Percentiles rank a stretch among this genome's conserved stretches.
Evolutionary conservation across 257 asterid genomes (phyloP).

Genomic region (Knoxia roxburghii): DNA sequence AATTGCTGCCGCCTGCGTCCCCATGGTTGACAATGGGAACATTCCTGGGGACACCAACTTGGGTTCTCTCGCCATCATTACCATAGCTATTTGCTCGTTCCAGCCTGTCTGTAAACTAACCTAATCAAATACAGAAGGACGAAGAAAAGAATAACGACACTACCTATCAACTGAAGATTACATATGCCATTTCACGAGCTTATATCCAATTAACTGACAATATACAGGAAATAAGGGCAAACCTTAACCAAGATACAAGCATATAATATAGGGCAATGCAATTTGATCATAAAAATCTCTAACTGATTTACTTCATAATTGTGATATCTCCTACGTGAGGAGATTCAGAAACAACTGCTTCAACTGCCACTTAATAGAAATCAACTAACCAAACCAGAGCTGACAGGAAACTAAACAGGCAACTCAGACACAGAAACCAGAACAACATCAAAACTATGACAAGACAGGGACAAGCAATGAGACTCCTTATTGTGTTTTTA

Average conservation of each 20-base stretch:
- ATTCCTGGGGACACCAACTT: slow-evolving; percentile 37
- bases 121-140: slow-evolving; percentile 8
- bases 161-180: neutral
- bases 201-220: neutral
- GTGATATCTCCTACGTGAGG: neutral
- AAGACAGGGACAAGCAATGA: neutral
- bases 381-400: neutral
- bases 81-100: slow-evolving; percentile 56
- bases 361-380: neutral
- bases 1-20: slow-evolving; percentile 46
- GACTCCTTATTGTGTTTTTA: neutral
- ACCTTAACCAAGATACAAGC: neutral
- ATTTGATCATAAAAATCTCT: neutral
- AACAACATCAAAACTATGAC: neutral
- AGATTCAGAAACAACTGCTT: neutral
- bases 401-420: neutral
- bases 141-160: neutral
- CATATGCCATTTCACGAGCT: neutral
- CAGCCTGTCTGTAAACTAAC: slow-evolving; percentile 52
- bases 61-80: slow-evolving; percentile 68
- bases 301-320: neutral
- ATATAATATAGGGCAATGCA: neutral
- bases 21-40: slow-evolving; percentile 45
- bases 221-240: neutral
- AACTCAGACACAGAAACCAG: too few relatives aligned